A percentile compares a stretch with the other conserved stretches of the same genome.
Conservation (phyloP, 2,329 filamentous ascomycete species). For the Polychaeton citri region DNA sequence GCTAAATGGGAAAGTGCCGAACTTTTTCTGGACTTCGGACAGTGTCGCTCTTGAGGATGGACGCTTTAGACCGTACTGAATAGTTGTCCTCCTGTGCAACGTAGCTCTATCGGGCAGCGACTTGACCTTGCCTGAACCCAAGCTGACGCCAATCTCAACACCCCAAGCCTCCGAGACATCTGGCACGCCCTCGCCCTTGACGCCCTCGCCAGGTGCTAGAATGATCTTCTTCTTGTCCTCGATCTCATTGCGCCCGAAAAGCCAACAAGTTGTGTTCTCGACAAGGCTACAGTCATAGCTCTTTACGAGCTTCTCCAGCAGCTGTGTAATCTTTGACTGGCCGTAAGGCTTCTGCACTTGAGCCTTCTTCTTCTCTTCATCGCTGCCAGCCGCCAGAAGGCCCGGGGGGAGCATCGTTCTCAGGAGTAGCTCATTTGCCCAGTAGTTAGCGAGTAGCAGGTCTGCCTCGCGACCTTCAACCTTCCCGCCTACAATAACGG, state of each 20-base stretch:
- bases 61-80: constrained; percentile 86
- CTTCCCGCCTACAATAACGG: constrained; percentile 57
- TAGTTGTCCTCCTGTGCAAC: constrained; percentile 81
- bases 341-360: constrained; percentile 67
- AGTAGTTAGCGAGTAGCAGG: constrained; percentile 79
- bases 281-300: constrained; percentile 84
- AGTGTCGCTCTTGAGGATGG: constrained; percentile 84
- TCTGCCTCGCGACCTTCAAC: constrained; percentile 65
- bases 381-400: constrained; percentile 64
- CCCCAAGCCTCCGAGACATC: constrained; percentile 94
- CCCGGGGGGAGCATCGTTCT: constrained; percentile 87
- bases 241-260: constrained; percentile 94
- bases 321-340: constrained; percentile 71
- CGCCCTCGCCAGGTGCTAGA: constrained; percentile 68
- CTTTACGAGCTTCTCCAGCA: constrained; percentile 86
- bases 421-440: constrained; percentile 88
- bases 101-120: constrained; percentile 75
- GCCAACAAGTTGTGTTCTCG: constrained; percentile 96
- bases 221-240: constrained; percentile 98
- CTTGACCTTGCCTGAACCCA: constrained; percentile 92
- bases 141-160: constrained; percentile 85
- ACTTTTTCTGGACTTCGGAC: constrained; percentile 93
- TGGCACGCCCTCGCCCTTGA: constrained; percentile 79
- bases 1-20: constrained; percentile 95
- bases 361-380: constrained; percentile 89